Percentiles rank a stretch among this genome's conserved stretches.
These are phyloP conservation scores for Sporothrix variecibatus DNA, from an alignment of 2,329 filamentous ascomycete genomes.

Conservation along the genomic window DNA sequence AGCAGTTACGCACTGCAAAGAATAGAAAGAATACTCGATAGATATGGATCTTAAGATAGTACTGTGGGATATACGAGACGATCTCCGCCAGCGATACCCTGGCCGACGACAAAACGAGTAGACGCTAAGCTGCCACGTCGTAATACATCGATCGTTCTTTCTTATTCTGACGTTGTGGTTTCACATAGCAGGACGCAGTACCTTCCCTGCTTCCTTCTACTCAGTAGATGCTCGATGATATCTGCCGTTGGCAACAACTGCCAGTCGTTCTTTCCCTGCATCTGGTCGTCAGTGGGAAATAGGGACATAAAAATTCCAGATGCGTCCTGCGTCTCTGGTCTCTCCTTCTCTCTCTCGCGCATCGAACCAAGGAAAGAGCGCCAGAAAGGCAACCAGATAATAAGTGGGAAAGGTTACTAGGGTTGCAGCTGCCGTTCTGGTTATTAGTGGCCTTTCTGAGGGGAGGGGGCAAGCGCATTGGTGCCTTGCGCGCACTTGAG, in stretches of 20 bases:
- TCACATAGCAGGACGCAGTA: neutral
- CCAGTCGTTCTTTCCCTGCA: neutral
- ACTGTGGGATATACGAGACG: neutral
- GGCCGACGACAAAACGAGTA: neutral
- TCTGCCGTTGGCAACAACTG: neutral
- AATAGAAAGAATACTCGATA: neutral
- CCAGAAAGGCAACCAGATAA: neutral
- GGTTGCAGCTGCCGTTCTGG: neutral
- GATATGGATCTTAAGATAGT: neutral
- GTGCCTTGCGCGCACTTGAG: neutral
- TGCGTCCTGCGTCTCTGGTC: neutral
- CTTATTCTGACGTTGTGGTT: neutral
- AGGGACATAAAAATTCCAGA: neutral
- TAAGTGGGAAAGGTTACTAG: neutral
- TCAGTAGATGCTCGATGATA: neutral
- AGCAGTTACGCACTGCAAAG: neutral
- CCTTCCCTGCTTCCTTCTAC: neutral
- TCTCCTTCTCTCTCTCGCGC: neutral
- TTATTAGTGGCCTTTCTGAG: slow-evolving; percentile 14
- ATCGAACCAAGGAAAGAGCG: neutral
- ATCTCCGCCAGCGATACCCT: neutral
- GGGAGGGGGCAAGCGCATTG: neutral
- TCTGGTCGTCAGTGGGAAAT: neutral
- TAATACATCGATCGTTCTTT: neutral
- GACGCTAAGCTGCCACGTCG: neutral